phyloP scores from a whole-genome alignment of 345 rosid species.

The Mangifera indica region DNA sequence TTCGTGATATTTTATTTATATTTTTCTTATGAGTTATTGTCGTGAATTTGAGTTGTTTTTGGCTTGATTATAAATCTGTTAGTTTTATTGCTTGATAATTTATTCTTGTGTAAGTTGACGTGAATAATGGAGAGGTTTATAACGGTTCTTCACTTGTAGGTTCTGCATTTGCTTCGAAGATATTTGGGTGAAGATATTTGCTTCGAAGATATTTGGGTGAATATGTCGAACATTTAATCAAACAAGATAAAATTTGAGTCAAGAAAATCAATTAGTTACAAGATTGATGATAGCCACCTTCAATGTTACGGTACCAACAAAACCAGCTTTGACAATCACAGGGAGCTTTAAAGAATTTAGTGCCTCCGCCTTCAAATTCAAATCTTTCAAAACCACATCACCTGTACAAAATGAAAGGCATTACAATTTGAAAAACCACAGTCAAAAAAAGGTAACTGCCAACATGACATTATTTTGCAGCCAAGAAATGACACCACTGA shows the following conservation, averaged over 20 bases:
- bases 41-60: not conserved
- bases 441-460: not conserved
- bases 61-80: conserved; percentile 1
- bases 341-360: conserved; percentile 90
- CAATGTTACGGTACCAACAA: conserved; percentile 84
- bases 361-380: conserved; percentile 93
- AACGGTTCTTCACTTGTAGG: too few species aligned
- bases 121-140: too few species aligned
- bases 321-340: conserved; percentile 94
- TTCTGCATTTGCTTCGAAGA: conserved; percentile 91
- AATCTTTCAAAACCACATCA: conserved; percentile 94
- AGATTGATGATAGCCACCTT: conserved; percentile 52
- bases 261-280: too few species aligned
- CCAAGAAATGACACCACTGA: conserved; percentile 15
- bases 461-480: conserved; percentile 17
- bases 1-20: not conserved
- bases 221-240: conserved; percentile 11
- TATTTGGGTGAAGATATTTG: conserved; percentile 98
- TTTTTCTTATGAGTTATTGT: not conserved
- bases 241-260: not conserved
- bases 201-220: too few species aligned
- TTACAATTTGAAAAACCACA: conserved; percentile 5
- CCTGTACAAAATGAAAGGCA: conserved; percentile 44
- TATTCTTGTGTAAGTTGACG: too few species aligned
- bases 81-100: too few species aligned